These are phyloP conservation scores for Aspergillus flavus DNA, from an alignment of 2,329 filamentous ascomycete genomes.

Conservation along the genomic window DNA sequence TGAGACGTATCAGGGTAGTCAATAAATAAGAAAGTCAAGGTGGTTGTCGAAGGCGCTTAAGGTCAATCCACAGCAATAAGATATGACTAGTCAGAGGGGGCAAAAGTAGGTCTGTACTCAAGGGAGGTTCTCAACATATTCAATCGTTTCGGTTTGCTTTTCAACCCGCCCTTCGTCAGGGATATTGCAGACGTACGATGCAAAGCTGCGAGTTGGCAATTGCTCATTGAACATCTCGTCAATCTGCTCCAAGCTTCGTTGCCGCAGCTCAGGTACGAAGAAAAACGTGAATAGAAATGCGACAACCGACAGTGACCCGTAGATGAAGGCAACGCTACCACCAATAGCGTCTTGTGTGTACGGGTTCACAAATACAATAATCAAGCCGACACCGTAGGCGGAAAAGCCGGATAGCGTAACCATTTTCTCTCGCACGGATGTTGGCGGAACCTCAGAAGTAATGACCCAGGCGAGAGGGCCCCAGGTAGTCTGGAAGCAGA, in stretches of 20 bases:
- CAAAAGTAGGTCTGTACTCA: neutral
- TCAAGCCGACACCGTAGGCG: conserved; percentile 28
- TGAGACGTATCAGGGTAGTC: too few species aligned
- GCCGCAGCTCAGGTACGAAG: conserved; percentile 29
- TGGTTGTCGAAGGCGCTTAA: too few species aligned
- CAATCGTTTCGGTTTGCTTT: neutral
- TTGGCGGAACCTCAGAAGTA: conserved; percentile 31
- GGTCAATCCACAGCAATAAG: too few species aligned
- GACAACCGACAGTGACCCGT: conserved; percentile 25
- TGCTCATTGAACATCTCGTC: conserved; percentile 30
- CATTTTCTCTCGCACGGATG: conserved; percentile 32
- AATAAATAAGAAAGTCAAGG: too few species aligned
- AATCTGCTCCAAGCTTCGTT: conserved; percentile 29
- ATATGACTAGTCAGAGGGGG: too few species aligned
- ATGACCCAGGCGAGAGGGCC: conserved; percentile 30
- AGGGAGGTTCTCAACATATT: neutral
- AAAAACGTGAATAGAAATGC: conserved; percentile 28
- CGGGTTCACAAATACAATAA: conserved; percentile 34
- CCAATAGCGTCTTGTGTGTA: conserved; percentile 32
- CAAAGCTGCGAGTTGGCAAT: neutral
- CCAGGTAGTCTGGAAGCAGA: conserved; percentile 21
- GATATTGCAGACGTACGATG: neutral
- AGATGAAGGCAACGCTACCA: conserved; percentile 25
- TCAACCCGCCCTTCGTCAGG: neutral
- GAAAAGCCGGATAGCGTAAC: conserved; percentile 29